Conservation (phyloP, 306 rosid species). For the Castanea sativa region DNA sequence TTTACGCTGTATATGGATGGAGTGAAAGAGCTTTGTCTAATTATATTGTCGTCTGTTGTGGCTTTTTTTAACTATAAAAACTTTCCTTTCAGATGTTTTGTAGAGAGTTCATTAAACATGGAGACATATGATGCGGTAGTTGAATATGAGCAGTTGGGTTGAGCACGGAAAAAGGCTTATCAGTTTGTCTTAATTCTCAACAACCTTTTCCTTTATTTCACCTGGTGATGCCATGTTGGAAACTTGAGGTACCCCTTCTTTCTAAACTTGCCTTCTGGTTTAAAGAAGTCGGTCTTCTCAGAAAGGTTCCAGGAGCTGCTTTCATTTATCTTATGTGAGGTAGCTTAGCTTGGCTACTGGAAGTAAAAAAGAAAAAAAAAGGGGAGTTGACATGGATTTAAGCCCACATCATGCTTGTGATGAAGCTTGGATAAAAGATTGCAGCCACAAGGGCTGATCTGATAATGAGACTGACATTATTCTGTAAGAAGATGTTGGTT, state of each 20-base stretch:
- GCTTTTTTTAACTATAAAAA: background rate
- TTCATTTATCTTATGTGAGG: background rate
- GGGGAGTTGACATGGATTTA: background rate
- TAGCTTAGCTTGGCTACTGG: background rate
- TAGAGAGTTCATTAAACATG: conserved; percentile 44
- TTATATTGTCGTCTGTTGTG: background rate
- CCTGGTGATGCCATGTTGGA: background rate
- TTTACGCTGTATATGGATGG: background rate
- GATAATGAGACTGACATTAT: background rate
- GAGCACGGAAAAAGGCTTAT: conserved; percentile 1
- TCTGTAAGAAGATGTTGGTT: background rate
- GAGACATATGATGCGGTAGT: conserved; percentile 57
- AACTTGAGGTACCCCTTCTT: background rate
- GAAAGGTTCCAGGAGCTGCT: background rate
- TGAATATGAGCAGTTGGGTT: conserved; percentile 28
- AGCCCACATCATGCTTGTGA: background rate
- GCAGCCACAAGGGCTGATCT: background rate
- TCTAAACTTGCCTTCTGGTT: background rate
- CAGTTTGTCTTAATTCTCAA: background rate
- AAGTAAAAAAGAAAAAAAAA: background rate
- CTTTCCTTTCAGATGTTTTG: conserved; percentile 46
- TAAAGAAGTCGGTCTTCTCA: background rate
- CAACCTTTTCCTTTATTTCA: background rate
- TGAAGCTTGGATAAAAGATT: background rate
- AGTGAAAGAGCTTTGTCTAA: background rate